Evolutionary conservation across 306 rosid species (phyloP).

Genomic region (Medicago lupulina): DNA sequence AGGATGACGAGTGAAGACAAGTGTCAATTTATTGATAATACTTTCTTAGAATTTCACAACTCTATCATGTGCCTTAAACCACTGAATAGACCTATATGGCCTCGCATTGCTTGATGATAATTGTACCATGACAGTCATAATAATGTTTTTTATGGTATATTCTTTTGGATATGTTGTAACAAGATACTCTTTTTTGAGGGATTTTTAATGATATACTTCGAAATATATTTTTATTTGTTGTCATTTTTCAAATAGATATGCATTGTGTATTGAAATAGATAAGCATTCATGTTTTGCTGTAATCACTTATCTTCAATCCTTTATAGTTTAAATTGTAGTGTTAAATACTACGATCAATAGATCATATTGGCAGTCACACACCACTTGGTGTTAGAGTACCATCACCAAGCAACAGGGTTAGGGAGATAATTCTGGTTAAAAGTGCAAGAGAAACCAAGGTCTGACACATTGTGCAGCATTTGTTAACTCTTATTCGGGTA

Average conservation of each 20-base stretch:
- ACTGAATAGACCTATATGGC: conserved; percentile 1
- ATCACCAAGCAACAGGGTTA: too few relatives aligned
- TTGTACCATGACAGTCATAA: background rate
- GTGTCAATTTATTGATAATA: conserved; percentile 29
- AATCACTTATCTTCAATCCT: too few relatives aligned
- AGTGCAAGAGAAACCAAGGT: too few relatives aligned
- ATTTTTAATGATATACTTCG: too few relatives aligned
- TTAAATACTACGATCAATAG: too few relatives aligned
- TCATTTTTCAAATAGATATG: background rate
- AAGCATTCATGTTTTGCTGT: background rate
- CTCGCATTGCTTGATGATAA: background rate
- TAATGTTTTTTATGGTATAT: background rate
- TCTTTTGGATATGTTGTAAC: background rate
- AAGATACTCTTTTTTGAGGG: background rate
- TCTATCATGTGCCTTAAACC: conserved; percentile 63
- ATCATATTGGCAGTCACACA: too few relatives aligned
- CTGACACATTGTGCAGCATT: too few relatives aligned
- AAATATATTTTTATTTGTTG: background rate
- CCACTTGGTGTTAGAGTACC: too few relatives aligned
- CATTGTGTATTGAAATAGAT: background rate
- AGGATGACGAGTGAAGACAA: conserved; percentile 50
- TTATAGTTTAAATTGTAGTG: too few relatives aligned
- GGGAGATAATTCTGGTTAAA: too few relatives aligned
- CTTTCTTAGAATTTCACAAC: conserved; percentile 53
- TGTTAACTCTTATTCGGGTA: too few relatives aligned